Evolutionary conservation across 306 rosid species (phyloP), one percentile per base, ranked within the genome.

Genomic region (Vigna angularis): DNA sequence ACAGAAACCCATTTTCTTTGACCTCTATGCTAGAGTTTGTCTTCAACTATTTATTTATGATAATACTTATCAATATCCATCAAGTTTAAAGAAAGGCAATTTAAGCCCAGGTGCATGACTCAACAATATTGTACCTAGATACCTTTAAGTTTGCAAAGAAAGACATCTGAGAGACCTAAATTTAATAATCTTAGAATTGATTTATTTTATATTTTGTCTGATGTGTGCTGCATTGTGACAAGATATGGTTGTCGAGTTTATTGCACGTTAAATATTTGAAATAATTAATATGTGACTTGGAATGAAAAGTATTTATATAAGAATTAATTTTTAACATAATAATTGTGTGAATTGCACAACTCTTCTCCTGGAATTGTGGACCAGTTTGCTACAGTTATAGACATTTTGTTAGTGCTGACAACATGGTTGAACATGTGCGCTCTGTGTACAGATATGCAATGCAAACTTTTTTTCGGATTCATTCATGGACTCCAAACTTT

Each of bases 1-100:
- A 64, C 28, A 61, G n/a, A 71, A 59, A 20, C 66, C 56, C 65
- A 49, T 71, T 59, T 58, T 58, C 72, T 61, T 58, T 79, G 42
- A 70, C 77, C 64, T 61, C 45, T 26, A 56, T 17, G n/a, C 22
- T 8, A 6, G 24, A 59, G 47, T 44, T 20, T 50, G 72, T 79
- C 83, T 14, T 59, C 64, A 22, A 70, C 50, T 20, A 20, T 45
- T 11, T 68, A 56, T 45, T 45, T 44, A 68, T 57, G n/a, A 8
- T 9, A 56, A 69, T 64, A 32, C 14, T 55, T 18, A 42, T 58
- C 40, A 70, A 18, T 50, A 38, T 52, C 73, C 57, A 40, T 51
- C 5, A 51, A 48, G n/a, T 5, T 5, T 50, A 38, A 50, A 72
- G n/a, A 42, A 71, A 40, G 51, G 0, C 34, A 62, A 16, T 62